Evolutionary conservation across 495 filamentous ascomycete genomes (phyloP).

Genomic region (Podospora conica): DNA sequence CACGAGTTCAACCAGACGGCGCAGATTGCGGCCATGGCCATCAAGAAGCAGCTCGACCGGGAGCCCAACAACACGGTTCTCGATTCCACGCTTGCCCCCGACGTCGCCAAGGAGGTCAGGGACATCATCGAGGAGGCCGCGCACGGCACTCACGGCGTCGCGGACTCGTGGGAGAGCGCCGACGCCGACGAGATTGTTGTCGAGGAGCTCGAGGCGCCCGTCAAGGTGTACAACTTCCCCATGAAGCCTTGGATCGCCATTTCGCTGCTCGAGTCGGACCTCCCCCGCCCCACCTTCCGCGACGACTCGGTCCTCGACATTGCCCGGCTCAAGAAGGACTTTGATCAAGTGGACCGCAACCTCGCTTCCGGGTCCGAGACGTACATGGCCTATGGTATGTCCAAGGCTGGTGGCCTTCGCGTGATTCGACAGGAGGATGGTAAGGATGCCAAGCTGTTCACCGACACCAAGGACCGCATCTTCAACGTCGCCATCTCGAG

Average conservation of each 20-base stretch:
- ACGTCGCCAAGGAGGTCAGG: constrained; percentile 49
- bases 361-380: constrained; percentile 82
- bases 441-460: constrained; percentile 81
- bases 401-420: constrained; percentile 82
- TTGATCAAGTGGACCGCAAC: constrained; percentile 93
- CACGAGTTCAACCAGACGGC: constrained; percentile 41
- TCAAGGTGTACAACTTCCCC: constrained; percentile 89
- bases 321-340: constrained; percentile 89
- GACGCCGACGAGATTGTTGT: constrained; percentile 63
- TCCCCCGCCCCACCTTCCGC: constrained; percentile 48
- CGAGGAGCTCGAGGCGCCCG: constrained; percentile 56
- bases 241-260: constrained; percentile 93
- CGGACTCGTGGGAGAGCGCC: constrained; percentile 77
- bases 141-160: constrained; percentile 37
- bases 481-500: constrained; percentile 86
- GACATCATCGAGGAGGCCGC: constrained; percentile 55
- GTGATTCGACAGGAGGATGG: constrained; percentile 94
- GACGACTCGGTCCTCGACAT: constrained; percentile 78
- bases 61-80: constrained; percentile 46
- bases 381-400: constrained; percentile 89
- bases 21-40: constrained; percentile 42
- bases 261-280: constrained; percentile 42
- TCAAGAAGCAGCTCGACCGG: constrained; percentile 53
- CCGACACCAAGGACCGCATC: constrained; percentile 77
- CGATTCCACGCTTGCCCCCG: constrained; percentile 44